These are phyloP conservation scores for Salvia hispanica DNA, from an alignment of 257 asterid genomes.

Conservation along the genomic window DNA sequence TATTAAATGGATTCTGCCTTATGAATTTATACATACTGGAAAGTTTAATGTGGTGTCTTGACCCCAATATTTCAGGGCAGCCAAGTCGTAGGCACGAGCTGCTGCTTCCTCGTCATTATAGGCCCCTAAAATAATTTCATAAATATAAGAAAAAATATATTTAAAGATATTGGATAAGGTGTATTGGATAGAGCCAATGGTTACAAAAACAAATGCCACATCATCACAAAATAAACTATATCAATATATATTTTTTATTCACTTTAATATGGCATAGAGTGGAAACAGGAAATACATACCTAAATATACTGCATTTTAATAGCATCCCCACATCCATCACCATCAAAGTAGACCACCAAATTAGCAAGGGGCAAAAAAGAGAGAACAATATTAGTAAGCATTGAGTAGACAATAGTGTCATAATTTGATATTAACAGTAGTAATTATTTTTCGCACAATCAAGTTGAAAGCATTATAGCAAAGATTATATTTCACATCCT, in stretches of 20 bases:
- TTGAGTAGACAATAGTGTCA: not conserved
- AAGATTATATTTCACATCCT: not conserved
- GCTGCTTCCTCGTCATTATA: conserved; percentile 94
- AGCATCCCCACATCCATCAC: conserved; percentile 52
- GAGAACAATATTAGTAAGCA: conserved; percentile 11
- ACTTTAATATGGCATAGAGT: not conserved
- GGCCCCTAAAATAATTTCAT: conserved; percentile 62
- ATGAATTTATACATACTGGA: conserved; percentile 48
- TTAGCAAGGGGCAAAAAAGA: conserved; percentile 15
- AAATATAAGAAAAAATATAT: not conserved
- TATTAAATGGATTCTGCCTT: not conserved
- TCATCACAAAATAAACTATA: conserved; percentile 10
- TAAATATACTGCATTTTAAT: conserved; percentile 75
- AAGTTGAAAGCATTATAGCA: not conserved
- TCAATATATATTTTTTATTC: not conserved
- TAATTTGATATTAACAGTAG: not conserved
- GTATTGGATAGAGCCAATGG: conserved; percentile 26
- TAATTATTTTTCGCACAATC: not conserved
- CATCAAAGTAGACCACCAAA: conserved; percentile 34
- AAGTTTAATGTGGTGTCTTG: conserved; percentile 81
- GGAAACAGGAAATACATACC: conserved; percentile 52
- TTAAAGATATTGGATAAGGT: conserved; percentile 46
- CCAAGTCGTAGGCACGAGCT: conserved; percentile 98
- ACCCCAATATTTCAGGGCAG: conserved; percentile 97
- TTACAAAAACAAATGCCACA: conserved; percentile 19